A percentile compares a stretch with the other conserved stretches of the same genome.
phyloP scores from a whole-genome alignment of 306 rosid genomes.

The Castanea sativa region DNA sequence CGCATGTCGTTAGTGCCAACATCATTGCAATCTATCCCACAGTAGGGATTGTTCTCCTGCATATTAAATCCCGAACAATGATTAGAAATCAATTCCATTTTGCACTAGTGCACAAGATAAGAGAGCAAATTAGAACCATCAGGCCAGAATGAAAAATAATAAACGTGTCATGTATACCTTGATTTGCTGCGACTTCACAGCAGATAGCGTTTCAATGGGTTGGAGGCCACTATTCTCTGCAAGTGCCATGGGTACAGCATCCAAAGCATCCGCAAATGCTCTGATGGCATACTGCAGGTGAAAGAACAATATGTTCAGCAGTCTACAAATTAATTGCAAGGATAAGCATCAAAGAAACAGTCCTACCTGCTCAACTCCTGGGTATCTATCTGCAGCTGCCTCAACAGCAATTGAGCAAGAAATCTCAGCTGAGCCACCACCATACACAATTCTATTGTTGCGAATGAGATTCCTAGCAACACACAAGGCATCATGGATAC shows the following conservation, averaged over 20 bases:
- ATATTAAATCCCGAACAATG: conserved; percentile 16
- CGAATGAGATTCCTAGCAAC: conserved; percentile 98
- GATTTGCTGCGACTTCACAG: conserved; percentile 90
- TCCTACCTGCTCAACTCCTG: conserved; percentile 93
- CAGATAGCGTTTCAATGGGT: conserved; percentile 90
- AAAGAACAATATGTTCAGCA: conserved; percentile 7
- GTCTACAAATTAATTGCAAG: not conserved
- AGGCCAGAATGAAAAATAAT: not conserved
- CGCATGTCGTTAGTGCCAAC: conserved; percentile 91
- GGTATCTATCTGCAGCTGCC: conserved; percentile 86
- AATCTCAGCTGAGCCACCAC: conserved; percentile 98
- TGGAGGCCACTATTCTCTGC: conserved; percentile 99
- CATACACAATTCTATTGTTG: conserved; percentile 93
- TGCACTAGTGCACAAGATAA: not conserved
- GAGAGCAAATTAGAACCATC: not conserved
- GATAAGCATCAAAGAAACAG: not conserved
- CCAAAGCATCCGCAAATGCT: conserved; percentile 94
- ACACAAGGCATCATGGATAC: conserved; percentile 90
- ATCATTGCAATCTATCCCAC: conserved; percentile 91
- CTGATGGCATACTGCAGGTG: conserved; percentile 86
- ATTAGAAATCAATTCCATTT: not conserved
- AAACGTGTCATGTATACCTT: conserved; percentile 46
- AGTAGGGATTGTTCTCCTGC: conserved; percentile 76
- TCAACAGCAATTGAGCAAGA: conserved; percentile 86
- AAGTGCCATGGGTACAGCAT: conserved; percentile 90